A percentile compares a stretch with the other conserved stretches of the same genome.
Evolutionary conservation across 495 filamentous ascomycete species (phyloP).

Genomic region (Xylaria venustula): DNA sequence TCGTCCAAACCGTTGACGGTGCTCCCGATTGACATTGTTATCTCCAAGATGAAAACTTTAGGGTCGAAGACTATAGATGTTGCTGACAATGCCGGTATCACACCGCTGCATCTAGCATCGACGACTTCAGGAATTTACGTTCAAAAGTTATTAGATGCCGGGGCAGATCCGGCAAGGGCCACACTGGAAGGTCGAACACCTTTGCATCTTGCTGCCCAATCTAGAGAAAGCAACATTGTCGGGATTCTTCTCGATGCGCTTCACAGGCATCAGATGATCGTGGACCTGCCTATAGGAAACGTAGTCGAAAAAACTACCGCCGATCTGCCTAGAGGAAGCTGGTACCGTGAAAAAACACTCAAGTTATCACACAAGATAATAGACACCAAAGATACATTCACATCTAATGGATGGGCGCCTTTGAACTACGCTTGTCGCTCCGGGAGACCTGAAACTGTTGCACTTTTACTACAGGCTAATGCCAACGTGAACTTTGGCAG

Average conservation of each 20-base stretch:
- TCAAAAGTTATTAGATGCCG: conserved; percentile 31
- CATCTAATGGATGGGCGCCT: conserved; percentile 22
- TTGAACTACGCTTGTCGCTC: conserved; percentile 39
- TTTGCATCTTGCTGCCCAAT: conserved; percentile 40
- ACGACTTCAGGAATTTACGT: conserved; percentile 31
- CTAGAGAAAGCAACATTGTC: conserved; percentile 36
- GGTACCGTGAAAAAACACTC: neutral
- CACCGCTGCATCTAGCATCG: conserved; percentile 34
- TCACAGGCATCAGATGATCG: neutral
- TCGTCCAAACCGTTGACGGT: neutral
- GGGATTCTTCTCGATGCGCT: conserved; percentile 36
- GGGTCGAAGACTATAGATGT: neutral
- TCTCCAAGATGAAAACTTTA: neutral
- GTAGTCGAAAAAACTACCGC: neutral
- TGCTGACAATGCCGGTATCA: neutral
- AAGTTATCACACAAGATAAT: neutral
- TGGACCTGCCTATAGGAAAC: neutral
- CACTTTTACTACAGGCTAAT: conserved; percentile 33
- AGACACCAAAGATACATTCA: conserved; percentile 17
- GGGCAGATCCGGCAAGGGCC: conserved; percentile 24
- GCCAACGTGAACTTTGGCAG: conserved; percentile 24
- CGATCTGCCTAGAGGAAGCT: neutral
- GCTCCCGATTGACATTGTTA: neutral
- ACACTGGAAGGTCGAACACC: conserved; percentile 34
- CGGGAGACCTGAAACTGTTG: conserved; percentile 34